These are phyloP conservation scores for Fusarium redolens DNA, from an alignment of 2,329 filamentous ascomycete genomes.

Conservation along the genomic window DNA sequence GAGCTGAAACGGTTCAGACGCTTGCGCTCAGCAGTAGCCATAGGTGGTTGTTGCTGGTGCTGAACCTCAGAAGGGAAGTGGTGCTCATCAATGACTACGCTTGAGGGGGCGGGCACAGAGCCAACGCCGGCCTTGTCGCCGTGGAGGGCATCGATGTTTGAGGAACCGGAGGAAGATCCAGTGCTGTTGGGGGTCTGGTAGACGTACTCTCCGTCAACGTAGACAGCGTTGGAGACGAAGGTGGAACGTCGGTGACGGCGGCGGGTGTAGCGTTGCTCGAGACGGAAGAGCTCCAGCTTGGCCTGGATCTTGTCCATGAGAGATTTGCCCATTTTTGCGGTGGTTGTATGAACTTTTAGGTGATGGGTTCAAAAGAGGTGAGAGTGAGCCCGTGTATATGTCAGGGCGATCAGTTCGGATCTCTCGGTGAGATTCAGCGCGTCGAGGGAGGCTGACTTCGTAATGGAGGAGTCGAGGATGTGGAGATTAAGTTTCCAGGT, in stretches of 20 bases:
- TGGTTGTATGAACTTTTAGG: background rate
- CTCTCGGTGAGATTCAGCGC: conserved; percentile 24
- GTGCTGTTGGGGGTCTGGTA: conserved; percentile 74
- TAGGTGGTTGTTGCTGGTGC: conserved; percentile 29
- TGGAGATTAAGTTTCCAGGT: conserved; percentile 32
- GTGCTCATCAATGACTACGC: conserved; percentile 44
- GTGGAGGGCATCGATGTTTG: conserved; percentile 53
- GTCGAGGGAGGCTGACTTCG: conserved; percentile 29
- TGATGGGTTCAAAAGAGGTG: background rate
- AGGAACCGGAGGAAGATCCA: conserved; percentile 64
- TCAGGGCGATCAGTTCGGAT: conserved; percentile 13
- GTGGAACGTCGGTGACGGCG: conserved; percentile 87
- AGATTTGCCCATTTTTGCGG: conserved; percentile 59
- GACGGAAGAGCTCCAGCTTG: conserved; percentile 89
- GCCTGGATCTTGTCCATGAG: conserved; percentile 71
- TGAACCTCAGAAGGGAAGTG: conserved; percentile 32
- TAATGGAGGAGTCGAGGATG: conserved; percentile 26
- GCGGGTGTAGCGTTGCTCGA: conserved; percentile 94
- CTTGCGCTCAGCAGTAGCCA: conserved; percentile 55
- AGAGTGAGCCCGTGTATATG: conserved; percentile 5
- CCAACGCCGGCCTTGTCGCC: conserved; percentile 46
- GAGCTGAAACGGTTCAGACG: conserved; percentile 66
- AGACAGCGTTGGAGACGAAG: conserved; percentile 88
- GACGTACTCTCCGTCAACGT: conserved; percentile 96
- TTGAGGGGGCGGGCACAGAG: conserved; percentile 32